A percentile compares a stretch with the other conserved stretches of the same genome.
phyloP scores from a whole-genome alignment of 176 grass and related monocot species.

The Avena eriantha region DNA sequence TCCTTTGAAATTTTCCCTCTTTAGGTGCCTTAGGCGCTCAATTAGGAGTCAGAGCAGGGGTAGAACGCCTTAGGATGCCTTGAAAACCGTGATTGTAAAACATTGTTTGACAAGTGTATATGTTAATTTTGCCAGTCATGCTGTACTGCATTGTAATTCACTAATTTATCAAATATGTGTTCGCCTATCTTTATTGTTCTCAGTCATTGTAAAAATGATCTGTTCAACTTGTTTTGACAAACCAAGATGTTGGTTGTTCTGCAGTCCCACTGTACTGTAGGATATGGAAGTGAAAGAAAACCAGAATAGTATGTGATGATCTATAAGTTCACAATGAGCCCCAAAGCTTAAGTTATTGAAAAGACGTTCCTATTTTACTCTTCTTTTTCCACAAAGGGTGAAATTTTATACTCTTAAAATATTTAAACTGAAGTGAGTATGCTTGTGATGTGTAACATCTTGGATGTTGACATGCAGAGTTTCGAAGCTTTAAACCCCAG shows the following conservation, averaged over 20 bases:
- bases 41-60: no score
- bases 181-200: neutral
- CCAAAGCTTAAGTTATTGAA: neutral
- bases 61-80: no score
- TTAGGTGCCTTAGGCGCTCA: no score
- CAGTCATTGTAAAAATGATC: neutral
- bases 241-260: neutral
- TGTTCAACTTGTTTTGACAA: neutral
- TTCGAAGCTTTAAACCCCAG: constrained; percentile 99
- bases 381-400: neutral
- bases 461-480: constrained; percentile 64
- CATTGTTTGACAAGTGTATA: neutral
- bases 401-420: neutral
- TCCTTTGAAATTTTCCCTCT: no score
- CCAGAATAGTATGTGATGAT: neutral
- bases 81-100: no score
- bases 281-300: neutral
- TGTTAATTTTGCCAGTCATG: neutral
- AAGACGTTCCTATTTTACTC: neutral
- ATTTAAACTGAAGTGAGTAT: neutral
- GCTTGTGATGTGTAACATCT: constrained; percentile 21
- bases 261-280: neutral
- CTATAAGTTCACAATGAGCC: neutral
- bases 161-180: neutral
- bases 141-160: neutral